These are phyloP conservation scores for Sanguinoderma infundibulare DNA, from an alignment of 1,284 basidiomycete genomes.

Conservation along the genomic window DNA sequence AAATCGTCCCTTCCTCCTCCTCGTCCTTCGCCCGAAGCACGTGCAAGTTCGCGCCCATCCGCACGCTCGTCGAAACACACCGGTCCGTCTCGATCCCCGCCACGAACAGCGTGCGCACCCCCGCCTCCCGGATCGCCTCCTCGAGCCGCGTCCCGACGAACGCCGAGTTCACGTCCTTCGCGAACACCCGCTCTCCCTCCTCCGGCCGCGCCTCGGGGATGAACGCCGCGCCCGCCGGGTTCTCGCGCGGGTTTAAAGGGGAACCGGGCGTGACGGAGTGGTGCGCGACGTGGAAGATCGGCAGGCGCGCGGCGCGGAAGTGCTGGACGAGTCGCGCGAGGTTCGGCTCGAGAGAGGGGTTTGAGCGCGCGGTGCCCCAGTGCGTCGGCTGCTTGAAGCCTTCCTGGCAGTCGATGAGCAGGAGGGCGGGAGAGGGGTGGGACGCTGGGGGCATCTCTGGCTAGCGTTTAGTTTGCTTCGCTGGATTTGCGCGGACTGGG, in stretches of 20 bases:
- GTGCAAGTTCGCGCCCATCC: constrained; percentile 33
- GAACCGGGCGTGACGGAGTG: constrained; percentile 9
- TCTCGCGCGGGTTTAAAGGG: constrained; percentile 8
- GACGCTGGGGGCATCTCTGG: too few species aligned
- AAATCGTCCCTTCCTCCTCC: constrained; percentile 13
- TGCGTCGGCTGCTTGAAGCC: constrained; percentile 6
- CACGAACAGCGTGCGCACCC: constrained; percentile 28
- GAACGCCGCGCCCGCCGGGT: constrained; percentile 12
- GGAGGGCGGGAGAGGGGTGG: constrained; percentile 2
- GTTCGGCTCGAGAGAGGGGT: constrained; percentile 6
- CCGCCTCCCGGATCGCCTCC: constrained; percentile 19
- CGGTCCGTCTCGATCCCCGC: constrained; percentile 32
- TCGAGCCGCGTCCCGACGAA: constrained; percentile 28
- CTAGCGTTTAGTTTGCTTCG: too few species aligned
- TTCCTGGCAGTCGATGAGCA: constrained; percentile 11
- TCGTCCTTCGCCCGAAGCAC: constrained; percentile 9
- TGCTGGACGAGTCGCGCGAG: constrained; percentile 10
- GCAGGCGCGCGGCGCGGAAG: constrained; percentile 9
- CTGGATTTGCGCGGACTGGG: too few species aligned
- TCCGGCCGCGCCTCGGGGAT: constrained; percentile 9
- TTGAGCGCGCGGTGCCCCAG: constrained; percentile 9
- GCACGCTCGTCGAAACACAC: constrained; percentile 32
- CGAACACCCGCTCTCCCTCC: constrained; percentile 12
- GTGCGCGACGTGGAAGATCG: constrained; percentile 19
- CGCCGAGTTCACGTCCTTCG: constrained; percentile 17